These are phyloP conservation scores for Oryza meridionalis DNA, from an alignment of 176 grass and related monocot species.

Conservation along the genomic window DNA sequence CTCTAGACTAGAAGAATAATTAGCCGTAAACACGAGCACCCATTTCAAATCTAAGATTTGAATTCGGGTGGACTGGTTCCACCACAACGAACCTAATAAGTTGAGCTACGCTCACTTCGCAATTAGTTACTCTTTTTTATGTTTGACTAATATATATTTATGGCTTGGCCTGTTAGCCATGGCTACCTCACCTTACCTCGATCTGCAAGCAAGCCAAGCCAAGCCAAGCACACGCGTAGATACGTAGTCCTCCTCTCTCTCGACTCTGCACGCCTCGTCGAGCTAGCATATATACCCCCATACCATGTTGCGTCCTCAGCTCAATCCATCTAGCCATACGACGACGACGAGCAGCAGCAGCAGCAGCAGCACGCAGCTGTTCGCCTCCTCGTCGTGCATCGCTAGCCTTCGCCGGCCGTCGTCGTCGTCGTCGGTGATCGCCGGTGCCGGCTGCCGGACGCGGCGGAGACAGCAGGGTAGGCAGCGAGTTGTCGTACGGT, in stretches of 20 bases:
- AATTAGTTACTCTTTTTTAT: neutral
- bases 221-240: neutral
- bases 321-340: conserved; percentile 5
- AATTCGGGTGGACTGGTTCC: too few relatives aligned
- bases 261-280: neutral
- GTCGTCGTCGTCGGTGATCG: neutral
- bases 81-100: too few relatives aligned
- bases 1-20: too few relatives aligned
- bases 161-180: neutral
- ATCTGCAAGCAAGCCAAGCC: neutral
- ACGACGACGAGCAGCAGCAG: neutral
- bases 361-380: neutral
- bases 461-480: neutral
- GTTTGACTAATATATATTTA: neutral
- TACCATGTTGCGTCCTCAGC: conserved; percentile 21
- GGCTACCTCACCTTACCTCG: neutral
- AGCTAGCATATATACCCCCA: neutral
- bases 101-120: too few relatives aligned
- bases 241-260: neutral
- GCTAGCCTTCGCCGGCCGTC: neutral
- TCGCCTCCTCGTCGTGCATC: neutral
- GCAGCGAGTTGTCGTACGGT: neutral
- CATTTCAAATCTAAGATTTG: too few relatives aligned
- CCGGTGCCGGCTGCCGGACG: neutral
- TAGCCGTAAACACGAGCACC: too few relatives aligned